Percentiles rank a stretch among this genome's conserved stretches.
These are phyloP conservation scores for Ploettnerulaceae sp. DNA, from an alignment of 2,329 filamentous ascomycete species.

Conservation along the genomic window DNA sequence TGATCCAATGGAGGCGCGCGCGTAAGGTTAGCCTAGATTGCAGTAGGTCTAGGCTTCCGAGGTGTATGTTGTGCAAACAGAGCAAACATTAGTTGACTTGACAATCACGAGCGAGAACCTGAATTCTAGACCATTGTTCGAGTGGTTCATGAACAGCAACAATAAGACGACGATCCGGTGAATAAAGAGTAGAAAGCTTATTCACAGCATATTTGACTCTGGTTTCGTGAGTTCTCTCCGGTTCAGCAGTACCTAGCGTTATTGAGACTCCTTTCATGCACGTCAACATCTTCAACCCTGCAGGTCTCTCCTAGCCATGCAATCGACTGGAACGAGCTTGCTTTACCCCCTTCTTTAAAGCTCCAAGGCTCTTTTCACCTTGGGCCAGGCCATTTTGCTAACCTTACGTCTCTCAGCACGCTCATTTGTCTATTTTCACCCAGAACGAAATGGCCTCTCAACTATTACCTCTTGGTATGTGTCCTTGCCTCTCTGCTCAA, in stretches of 20 bases:
- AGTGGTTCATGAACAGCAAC: constrained; percentile 12
- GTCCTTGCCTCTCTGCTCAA: background rate
- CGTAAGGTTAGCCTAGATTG: background rate
- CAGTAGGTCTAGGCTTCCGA: background rate
- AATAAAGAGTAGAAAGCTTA: too few species aligned
- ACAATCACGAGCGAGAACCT: too few species aligned
- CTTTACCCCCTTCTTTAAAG: background rate
- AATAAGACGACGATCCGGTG: background rate
- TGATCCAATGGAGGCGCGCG: constrained; percentile 17
- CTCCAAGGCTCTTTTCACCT: background rate
- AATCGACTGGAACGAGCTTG: too few species aligned
- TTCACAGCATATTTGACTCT: too few species aligned
- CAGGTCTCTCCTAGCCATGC: too few species aligned
- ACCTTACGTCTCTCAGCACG: background rate
- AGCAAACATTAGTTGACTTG: constrained; percentile 14
- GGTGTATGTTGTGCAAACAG: constrained; percentile 18
- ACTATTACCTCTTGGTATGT: constrained; percentile 31
- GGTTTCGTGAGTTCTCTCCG: too few species aligned
- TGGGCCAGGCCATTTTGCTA: background rate
- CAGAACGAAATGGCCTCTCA: constrained; percentile 30
- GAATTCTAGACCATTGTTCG: too few species aligned
- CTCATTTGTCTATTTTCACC: background rate
- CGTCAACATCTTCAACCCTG: too few species aligned
- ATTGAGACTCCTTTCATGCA: too few species aligned
- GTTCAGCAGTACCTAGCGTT: too few species aligned